These are phyloP conservation scores for Citeromyces siamensis DNA, from an alignment of 1,139 yeast species.

Conservation along the genomic window DNA sequence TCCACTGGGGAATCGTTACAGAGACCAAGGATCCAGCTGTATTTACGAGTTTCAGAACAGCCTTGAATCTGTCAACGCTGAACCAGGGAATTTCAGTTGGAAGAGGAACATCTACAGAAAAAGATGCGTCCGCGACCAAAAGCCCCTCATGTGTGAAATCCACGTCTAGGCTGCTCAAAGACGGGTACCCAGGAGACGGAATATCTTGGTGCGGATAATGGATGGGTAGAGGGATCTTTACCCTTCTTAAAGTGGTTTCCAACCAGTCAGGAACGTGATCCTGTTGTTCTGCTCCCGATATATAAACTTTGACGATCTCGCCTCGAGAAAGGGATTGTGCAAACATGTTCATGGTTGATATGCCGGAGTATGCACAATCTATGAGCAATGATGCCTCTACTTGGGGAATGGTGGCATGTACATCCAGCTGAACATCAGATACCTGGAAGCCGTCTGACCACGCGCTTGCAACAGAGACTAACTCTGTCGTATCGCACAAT, in stretches of 20 bases:
- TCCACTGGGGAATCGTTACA: not conserved
- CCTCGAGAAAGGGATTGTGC: not conserved
- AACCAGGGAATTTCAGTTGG: not conserved
- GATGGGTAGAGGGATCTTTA: not conserved
- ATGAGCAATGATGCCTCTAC: not conserved
- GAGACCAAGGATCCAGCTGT: not conserved
- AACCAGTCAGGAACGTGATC: not conserved
- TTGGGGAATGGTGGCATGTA: not conserved
- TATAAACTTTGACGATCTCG: not conserved
- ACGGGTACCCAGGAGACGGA: not conserved
- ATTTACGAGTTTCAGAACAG: not conserved
- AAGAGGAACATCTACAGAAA: not conserved
- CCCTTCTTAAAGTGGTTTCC: not conserved
- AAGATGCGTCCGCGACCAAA: not conserved
- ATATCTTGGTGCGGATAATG: not conserved
- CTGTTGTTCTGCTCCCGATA: not conserved
- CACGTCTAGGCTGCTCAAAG: not conserved
- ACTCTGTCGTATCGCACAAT: conserved; percentile 1
- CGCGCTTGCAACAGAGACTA: not conserved
- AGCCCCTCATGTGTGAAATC: conserved; percentile 1
- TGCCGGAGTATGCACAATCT: not conserved
- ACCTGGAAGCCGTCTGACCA: not conserved
- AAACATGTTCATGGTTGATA: not conserved
- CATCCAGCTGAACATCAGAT: not conserved
- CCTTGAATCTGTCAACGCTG: conserved; percentile 1